These are phyloP conservation scores for Fusarium agapanthi DNA, from an alignment of 2,329 filamentous ascomycete species.

Conservation along the genomic window DNA sequence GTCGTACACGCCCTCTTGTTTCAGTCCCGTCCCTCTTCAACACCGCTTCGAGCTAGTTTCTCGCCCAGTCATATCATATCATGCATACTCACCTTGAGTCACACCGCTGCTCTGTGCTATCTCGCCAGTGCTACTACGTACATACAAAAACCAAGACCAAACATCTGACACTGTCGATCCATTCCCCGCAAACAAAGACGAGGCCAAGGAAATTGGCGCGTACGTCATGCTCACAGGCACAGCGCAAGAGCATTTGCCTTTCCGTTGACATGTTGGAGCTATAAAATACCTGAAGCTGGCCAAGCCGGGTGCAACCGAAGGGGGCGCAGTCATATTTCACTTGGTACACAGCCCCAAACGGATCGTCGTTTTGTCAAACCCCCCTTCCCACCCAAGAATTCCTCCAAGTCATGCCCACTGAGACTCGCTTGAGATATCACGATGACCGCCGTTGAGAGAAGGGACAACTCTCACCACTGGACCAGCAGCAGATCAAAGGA, in stretches of 20 bases:
- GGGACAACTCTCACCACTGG: neutral
- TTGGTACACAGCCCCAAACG: conserved; percentile 1
- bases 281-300: neutral
- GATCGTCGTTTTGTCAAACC: neutral
- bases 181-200: neutral
- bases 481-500: neutral
- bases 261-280: neutral
- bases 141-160: too few relatives aligned
- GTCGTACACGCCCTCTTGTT: neutral
- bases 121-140: neutral
- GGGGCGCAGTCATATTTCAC: neutral
- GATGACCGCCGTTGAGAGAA: neutral
- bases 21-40: neutral
- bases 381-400: neutral
- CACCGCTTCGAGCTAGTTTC: neutral
- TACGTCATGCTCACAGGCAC: conserved; percentile 1
- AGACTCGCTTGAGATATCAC: neutral
- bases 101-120: neutral
- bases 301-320: neutral
- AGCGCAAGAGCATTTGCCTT: neutral
- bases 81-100: neutral
- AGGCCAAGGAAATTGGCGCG: neutral
- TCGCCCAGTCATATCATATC: neutral
- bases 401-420: neutral
- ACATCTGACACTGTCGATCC: neutral